Percentiles rank a stretch among this genome's conserved stretches.
Conservation (phyloP, 176 grass and related monocot species). For the Hsuehochloa calcarea region DNA sequence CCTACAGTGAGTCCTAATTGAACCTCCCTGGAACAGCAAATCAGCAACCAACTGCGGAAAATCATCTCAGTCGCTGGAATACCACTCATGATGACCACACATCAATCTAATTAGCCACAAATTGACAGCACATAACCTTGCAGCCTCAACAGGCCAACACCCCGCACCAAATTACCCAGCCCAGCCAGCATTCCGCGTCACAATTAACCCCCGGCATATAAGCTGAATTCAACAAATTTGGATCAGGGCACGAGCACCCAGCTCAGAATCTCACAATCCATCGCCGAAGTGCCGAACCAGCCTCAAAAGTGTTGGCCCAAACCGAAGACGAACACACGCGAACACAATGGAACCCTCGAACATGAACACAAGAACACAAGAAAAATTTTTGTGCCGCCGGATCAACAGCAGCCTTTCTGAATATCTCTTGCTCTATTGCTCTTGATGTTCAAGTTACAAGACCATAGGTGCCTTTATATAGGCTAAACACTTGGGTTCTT, state of each 20-base stretch:
- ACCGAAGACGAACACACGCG: too few relatives aligned
- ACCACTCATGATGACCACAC: neutral
- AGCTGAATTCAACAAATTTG: neutral
- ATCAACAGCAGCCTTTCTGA: too few relatives aligned
- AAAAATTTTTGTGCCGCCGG: too few relatives aligned
- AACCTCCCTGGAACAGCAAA: neutral
- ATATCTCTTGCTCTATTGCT: too few relatives aligned
- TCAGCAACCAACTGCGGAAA: neutral
- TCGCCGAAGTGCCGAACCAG: neutral
- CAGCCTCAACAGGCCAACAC: neutral
- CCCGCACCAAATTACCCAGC: neutral
- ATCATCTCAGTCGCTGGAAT: neutral
- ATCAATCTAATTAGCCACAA: neutral
- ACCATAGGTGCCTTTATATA: too few relatives aligned
- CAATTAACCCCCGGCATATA: neutral
- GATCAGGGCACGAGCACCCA: neutral
- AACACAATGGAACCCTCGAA: too few relatives aligned
- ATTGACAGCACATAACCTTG: neutral
- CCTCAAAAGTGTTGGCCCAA: neutral
- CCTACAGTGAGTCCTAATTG: neutral
- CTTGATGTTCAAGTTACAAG: too few relatives aligned
- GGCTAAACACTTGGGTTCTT: too few relatives aligned
- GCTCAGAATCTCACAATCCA: neutral
- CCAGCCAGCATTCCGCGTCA: neutral
- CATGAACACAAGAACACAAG: too few relatives aligned